Percentiles rank a stretch among this genome's conserved stretches.
phyloP scores from a whole-genome alignment of 305 asterid species.

The Plantago lanceolata region DNA sequence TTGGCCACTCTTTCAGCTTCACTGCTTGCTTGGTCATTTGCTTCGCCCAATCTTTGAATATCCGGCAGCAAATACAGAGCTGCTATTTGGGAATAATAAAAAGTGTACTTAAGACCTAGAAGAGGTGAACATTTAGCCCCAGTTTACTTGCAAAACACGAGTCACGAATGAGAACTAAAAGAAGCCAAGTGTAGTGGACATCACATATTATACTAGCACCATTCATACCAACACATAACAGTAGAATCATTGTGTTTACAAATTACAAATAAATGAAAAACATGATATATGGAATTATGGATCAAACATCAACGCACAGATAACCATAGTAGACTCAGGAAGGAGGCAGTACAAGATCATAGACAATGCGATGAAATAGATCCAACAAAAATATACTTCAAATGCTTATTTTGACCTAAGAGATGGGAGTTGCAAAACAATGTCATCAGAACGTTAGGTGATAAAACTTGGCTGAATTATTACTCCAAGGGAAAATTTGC shows the following conservation, averaged over 20 bases:
- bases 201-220: background rate
- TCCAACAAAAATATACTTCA: background rate
- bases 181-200: constrained; percentile 10
- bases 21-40: constrained; percentile 26
- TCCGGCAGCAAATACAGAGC: constrained; percentile 33
- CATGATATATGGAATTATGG: background rate
- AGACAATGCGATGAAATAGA: background rate
- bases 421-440: background rate
- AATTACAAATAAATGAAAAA: background rate
- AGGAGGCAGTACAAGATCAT: background rate
- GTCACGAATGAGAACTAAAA: constrained; percentile 15
- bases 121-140: constrained; percentile 18
- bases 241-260: background rate
- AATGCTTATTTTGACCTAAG: background rate
- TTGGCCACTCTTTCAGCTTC: constrained; percentile 26
- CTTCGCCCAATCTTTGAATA: constrained; percentile 22
- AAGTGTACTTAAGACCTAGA: constrained; percentile 21
- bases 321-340: background rate
- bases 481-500: background rate
- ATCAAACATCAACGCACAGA: background rate
- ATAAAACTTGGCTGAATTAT: background rate
- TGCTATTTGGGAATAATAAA: constrained; percentile 25
- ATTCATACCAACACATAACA: background rate
- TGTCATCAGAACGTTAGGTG: background rate
- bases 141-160: constrained; percentile 10